Conservation (phyloP, 2,329 filamentous ascomycete genomes). For the Botrytis paeoniae region DNA sequence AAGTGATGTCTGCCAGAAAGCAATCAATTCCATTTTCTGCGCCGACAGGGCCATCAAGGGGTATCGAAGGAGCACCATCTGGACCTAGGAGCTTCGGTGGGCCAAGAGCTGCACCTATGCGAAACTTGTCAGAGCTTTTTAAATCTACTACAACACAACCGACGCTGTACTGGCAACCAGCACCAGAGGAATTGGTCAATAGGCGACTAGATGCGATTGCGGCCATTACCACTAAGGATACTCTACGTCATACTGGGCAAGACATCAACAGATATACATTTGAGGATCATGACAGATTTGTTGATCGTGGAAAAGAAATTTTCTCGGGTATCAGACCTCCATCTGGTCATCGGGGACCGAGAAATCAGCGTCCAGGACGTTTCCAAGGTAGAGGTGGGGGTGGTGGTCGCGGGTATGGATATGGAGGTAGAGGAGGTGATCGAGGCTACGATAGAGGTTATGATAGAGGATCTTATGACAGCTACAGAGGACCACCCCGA, state of each 20-base stretch:
- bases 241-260: slow-evolving; percentile 42
- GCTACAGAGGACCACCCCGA: slow-evolving; percentile 11
- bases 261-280: slow-evolving; percentile 66
- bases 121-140: slow-evolving; percentile 52
- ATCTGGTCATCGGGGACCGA: slow-evolving; percentile 39
- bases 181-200: slow-evolving; percentile 60
- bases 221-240: slow-evolving; percentile 41
- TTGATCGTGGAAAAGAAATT: slow-evolving; percentile 70
- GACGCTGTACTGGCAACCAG: slow-evolving; percentile 62
- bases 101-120: slow-evolving; percentile 36
- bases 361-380: background rate
- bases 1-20: background rate
- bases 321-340: slow-evolving; percentile 63
- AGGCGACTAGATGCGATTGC: slow-evolving; percentile 61
- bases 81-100: slow-evolving; percentile 30
- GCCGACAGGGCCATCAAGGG: slow-evolving; percentile 32
- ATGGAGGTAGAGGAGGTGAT: slow-evolving; percentile 14
- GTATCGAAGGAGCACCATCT: slow-evolving; percentile 35
- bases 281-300: slow-evolving; percentile 61
- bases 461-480: slow-evolving; percentile 16
- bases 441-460: slow-evolving; percentile 16
- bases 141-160: slow-evolving; percentile 58
- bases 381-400: background rate
- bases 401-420: slow-evolving; percentile 7
- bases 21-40: slow-evolving; percentile 34